Evolutionary conservation across 495 filamentous ascomycete genomes (phyloP).

Genomic region (Hypoxylon lienhwacheense): DNA sequence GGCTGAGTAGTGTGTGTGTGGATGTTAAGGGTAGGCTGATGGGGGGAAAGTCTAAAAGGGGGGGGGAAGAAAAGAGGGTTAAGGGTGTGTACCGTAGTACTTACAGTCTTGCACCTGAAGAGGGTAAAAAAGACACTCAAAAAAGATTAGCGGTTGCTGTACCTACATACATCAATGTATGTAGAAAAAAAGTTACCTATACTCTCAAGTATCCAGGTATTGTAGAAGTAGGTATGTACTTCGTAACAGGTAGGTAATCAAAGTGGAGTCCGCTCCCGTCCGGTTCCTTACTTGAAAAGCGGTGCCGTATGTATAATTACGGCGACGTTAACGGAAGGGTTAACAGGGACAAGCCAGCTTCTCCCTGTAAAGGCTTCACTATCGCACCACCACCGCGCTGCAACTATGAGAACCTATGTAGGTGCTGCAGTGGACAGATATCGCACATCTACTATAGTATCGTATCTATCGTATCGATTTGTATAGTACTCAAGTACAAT

Average conservation of each 20-base stretch:
- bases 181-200: not conserved
- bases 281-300: not conserved
- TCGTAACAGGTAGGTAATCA: not conserved
- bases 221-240: not conserved
- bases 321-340: not conserved
- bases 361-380: slow-evolving; percentile 2
- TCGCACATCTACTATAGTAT: slow-evolving; percentile 27
- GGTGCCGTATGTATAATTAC: not conserved
- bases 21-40: not conserved
- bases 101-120: too few relatives aligned
- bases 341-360: slow-evolving; percentile 19
- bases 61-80: too few relatives aligned
- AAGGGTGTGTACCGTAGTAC: too few relatives aligned
- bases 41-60: slow-evolving; percentile 1
- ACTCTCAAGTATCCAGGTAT: not conserved
- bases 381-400: slow-evolving; percentile 2
- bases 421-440: slow-evolving; percentile 11
- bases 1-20: too few relatives aligned
- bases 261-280: not conserved
- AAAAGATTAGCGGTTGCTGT: too few relatives aligned
- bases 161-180: not conserved
- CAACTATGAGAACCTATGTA: too few relatives aligned
- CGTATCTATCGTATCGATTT: not conserved
- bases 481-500: slow-evolving; percentile 9
- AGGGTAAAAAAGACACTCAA: slow-evolving; percentile 1